phyloP scores from a whole-genome alignment of 805 yeast species.

The Yamadazyma sp. region DNA sequence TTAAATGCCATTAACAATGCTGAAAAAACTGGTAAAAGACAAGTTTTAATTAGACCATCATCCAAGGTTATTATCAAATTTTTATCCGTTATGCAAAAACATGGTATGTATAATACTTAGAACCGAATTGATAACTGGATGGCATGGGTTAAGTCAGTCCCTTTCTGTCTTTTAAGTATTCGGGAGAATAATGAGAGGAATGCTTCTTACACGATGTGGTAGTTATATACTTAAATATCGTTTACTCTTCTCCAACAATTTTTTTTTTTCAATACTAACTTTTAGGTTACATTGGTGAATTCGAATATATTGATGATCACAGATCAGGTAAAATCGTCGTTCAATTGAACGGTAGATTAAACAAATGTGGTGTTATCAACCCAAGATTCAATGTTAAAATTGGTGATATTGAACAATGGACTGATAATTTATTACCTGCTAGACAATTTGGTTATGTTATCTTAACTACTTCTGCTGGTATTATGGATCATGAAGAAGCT shows the following conservation, averaged over 20 bases:
- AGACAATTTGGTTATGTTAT: slow-evolving; percentile 98
- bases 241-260: slow-evolving; percentile 74
- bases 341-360: slow-evolving; percentile 95
- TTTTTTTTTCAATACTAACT: slow-evolving; percentile 26
- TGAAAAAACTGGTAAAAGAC: slow-evolving; percentile 99
- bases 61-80: slow-evolving; percentile 97
- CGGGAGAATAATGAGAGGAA: slow-evolving; percentile 71
- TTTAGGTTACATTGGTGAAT: slow-evolving; percentile 89
- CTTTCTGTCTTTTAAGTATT: slow-evolving; percentile 97
- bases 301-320: slow-evolving; percentile 98
- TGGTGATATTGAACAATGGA: slow-evolving; percentile 96
- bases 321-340: slow-evolving; percentile 97
- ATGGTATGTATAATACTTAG: slow-evolving; percentile 35
- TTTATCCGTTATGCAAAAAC: slow-evolving; percentile 95
- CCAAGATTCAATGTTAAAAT: slow-evolving; percentile 98
- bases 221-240: slow-evolving; percentile 32
- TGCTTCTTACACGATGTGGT: slow-evolving; percentile 65
- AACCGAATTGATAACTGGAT: slow-evolving; percentile 99
- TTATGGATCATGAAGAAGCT: slow-evolving; percentile 99
- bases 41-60: slow-evolving; percentile 96
- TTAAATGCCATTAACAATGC: slow-evolving; percentile 98
- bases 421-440: slow-evolving; percentile 96
- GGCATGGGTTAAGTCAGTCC: slow-evolving; percentile 81
- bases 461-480: slow-evolving; percentile 98
- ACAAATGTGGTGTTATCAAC: slow-evolving; percentile 98